Conservation (phyloP, 352 stramenopile genomes). For the Phytophthora sojae region DNA sequence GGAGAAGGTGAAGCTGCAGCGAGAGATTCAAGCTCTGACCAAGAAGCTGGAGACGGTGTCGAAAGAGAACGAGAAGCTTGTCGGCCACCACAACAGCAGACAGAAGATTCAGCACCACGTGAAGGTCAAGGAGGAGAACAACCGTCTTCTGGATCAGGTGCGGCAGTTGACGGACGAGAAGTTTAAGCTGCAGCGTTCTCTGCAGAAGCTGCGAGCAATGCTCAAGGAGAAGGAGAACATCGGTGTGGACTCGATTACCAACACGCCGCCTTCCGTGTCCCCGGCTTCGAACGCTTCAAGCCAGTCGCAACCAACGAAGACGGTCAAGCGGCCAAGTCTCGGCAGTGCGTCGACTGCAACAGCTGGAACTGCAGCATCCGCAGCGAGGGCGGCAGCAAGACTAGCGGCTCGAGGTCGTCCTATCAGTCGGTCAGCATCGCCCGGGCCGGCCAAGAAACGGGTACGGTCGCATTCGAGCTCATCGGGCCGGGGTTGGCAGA, state of each 20-base stretch:
- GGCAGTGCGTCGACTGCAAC: slow-evolving; percentile 30
- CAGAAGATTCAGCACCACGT: slow-evolving; percentile 88
- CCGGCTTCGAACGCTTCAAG: slow-evolving; percentile 28
- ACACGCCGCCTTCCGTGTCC: slow-evolving; percentile 32
- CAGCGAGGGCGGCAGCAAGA: slow-evolving; percentile 33
- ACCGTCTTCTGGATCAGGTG: slow-evolving; percentile 75
- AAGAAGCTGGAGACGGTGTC: slow-evolving; percentile 56
- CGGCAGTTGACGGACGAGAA: slow-evolving; percentile 72
- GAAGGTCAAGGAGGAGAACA: slow-evolving; percentile 87
- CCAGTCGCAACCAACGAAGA: slow-evolving; percentile 8
- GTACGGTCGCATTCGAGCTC: slow-evolving; percentile 33
- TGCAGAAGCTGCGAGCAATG: slow-evolving; percentile 56
- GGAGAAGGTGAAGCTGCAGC: slow-evolving; percentile 67
- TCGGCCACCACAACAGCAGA: slow-evolving; percentile 79
- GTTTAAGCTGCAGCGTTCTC: slow-evolving; percentile 53
- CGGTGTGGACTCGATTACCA: slow-evolving; percentile 33
- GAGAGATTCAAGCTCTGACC: slow-evolving; percentile 38
- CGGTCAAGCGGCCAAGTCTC: slow-evolving; percentile 25
- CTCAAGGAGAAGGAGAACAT: slow-evolving; percentile 84
- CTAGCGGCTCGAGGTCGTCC: slow-evolving; percentile 26
- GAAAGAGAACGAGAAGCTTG: slow-evolving; percentile 78
- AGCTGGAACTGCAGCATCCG: slow-evolving; percentile 24
- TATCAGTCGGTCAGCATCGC: slow-evolving; percentile 39
- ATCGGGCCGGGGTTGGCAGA: slow-evolving; percentile 41
- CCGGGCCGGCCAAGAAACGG: slow-evolving; percentile 52